Evolutionary conservation across 306 rosid genomes (phyloP), one percentile per base, ranked within the genome.

Genomic region (Spatholobus suberectus): DNA sequence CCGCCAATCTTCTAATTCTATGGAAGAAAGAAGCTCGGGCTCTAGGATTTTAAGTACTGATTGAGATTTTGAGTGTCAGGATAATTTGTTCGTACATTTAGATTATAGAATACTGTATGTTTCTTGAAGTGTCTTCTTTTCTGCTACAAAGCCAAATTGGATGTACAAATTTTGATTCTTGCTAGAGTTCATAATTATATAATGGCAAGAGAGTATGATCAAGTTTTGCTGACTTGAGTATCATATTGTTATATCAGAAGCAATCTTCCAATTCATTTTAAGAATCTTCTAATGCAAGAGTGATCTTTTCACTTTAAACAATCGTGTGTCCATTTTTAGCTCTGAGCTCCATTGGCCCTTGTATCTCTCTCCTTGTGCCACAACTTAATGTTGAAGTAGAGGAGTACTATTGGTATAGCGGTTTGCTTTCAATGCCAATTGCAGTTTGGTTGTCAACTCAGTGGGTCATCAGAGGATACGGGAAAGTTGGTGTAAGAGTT

Each of bases 21-120:
- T 77, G 80, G 88, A 83, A 27, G 86, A 78, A 17, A 82, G 75
- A 89, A 88, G 75, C 73, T 82, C 87, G 0, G 10, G 70, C 66
- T 85, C 87, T 47, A 74, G 77, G 83, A 46, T 75, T 46, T 61
- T 74, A 68, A 68, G 82, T 84, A 73, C 57, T 14, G 75, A 80
- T 62, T 79, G 79, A 67, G 68, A 71, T 63, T 63, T 63, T 63
- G 0, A 71, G 70, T 84, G 29, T 74, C 34, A 20, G 41, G 46
- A 75, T 54, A 61, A 65, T 63, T 85, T 85, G 49, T 61, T 85
- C 54, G 41, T 85, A 82, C 57, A 78, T 54, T 52, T 52, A 79
- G 85, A 71, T 77, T 67, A 57, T 80, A 83, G 59, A 65, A 35
- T 65, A 63, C 81, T 65, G 69, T 68, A 35, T 77, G 84, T 75